Conservation (phyloP, 1,284 basidiomycete genomes). For the Ustilago sp. region DNA sequence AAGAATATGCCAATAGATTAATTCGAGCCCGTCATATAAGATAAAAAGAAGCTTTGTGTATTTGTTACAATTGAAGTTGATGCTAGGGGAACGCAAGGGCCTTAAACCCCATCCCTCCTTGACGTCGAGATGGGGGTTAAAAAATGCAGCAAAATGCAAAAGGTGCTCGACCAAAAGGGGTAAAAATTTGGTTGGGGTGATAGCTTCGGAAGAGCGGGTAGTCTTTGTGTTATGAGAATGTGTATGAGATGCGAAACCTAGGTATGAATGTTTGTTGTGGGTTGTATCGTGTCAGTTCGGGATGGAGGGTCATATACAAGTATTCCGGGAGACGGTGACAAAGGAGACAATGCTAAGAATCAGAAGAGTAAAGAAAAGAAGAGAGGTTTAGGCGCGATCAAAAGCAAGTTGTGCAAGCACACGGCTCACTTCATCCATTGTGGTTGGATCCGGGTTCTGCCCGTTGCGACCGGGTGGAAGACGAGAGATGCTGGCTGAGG, state of each 20-base stretch:
- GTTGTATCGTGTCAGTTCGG: neutral
- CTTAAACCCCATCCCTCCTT: neutral
- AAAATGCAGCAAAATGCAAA: constrained; percentile 2
- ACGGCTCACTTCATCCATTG: constrained; percentile 67
- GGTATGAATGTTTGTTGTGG: neutral
- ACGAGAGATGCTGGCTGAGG: constrained; percentile 56
- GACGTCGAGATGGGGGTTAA: neutral
- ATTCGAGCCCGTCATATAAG: neutral
- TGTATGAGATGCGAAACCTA: constrained; percentile 2
- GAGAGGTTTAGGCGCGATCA: constrained; percentile 42
- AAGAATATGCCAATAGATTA: constrained; percentile 3
- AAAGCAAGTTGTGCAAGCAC: constrained; percentile 65
- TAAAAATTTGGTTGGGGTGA: neutral
- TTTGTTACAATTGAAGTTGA: constrained; percentile 1
- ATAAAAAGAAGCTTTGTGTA: neutral
- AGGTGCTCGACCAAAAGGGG: constrained; percentile 7
- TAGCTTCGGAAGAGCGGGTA: constrained; percentile 1
- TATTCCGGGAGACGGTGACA: constrained; percentile 4
- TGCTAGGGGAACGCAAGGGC: neutral
- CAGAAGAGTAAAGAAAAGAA: neutral
- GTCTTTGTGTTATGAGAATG: neutral
- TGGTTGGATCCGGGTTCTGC: constrained; percentile 45
- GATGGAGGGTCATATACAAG: constrained; percentile 2
- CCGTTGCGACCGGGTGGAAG: constrained; percentile 45
- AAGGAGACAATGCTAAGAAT: neutral